Base-by-base conservation (phyloP, 2,329 filamentous ascomycete species). In the Cladosporium cucumerinum region DNA sequence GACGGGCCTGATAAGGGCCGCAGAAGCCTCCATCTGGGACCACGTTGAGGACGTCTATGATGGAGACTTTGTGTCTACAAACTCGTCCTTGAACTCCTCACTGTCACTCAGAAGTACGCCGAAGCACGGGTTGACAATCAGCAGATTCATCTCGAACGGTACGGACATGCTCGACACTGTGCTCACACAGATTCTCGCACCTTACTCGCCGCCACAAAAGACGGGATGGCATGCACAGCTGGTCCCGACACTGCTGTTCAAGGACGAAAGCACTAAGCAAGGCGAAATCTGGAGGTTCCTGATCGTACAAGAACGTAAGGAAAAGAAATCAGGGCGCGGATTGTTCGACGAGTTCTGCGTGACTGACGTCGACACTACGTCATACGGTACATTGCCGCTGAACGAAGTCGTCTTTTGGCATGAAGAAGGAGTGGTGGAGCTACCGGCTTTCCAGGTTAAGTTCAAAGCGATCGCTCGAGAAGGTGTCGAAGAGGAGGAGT, bases 351-450 rank as follows among this genome's bases (percentile, higher is more conserved):
- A 60, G 6, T 69, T 69, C n/a, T 75, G 73, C 57, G 34, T 62
- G 11, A 70, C 70, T 7, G 70, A 74, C 65, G 51, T 72, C 16
- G 72, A 74, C 54, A n/a, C 34, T 5, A 36, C 60, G 21, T 57
- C 34, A 1, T 74, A 75, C 65, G 71, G 68, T n/a, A 70, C 70
- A 3, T 49, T 69, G 46, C 67, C 72, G 2, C 34, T 75, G 4
- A 74, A 73, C 60, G 72, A 74, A 62, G 52, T 73, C 8, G 66
- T 74, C 2, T 73, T 75, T 43, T 74, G 71, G 70, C 67, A 66
- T 32, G 69, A 70, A 23, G 51, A 63, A 14, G 66, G 65, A 4
- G 55, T 63, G 18, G 58, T 75, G 18, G 70, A 73, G 64, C 57
- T 75, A 32, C 68, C 71, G 12, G 73, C 71, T 3, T 74, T 69